Evolutionary conservation across 805 yeast genomes (phyloP).

Genomic region (Suhomyces sp.): DNA sequence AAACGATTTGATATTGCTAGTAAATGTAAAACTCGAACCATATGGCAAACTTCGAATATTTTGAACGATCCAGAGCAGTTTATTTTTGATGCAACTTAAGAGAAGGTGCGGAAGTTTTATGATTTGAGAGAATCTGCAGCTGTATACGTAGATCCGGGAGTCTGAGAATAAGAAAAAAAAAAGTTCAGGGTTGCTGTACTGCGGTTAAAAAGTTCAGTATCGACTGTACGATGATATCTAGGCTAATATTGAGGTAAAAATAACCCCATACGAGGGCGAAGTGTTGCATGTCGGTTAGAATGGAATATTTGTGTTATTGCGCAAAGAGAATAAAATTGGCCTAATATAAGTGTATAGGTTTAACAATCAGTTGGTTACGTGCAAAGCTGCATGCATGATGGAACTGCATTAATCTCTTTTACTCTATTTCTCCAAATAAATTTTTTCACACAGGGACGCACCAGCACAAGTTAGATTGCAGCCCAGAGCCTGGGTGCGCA

Average conservation of each 20-base stretch:
- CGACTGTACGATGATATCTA: slow-evolving; percentile 1
- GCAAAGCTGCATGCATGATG: not conserved
- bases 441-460: not conserved
- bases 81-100: not conserved
- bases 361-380: not conserved
- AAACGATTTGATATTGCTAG: not conserved
- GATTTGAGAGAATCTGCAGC: not conserved
- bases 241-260: slow-evolving; percentile 1
- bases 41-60: not conserved
- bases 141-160: not conserved
- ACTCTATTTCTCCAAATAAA: not conserved
- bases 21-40: not conserved
- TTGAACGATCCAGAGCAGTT: not conserved
- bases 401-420: not conserved
- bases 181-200: not conserved
- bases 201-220: not conserved
- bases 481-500: not conserved
- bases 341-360: not conserved
- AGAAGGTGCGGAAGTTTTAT: not conserved
- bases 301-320: not conserved
- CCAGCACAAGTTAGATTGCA: not conserved
- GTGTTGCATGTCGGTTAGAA: slow-evolving; percentile 3
- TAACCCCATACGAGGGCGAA: not conserved
- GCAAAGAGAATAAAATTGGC: not conserved
- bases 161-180: not conserved